phyloP scores from a whole-genome alignment of 164 flowering plant genomes.

The Stephania japonica region DNA sequence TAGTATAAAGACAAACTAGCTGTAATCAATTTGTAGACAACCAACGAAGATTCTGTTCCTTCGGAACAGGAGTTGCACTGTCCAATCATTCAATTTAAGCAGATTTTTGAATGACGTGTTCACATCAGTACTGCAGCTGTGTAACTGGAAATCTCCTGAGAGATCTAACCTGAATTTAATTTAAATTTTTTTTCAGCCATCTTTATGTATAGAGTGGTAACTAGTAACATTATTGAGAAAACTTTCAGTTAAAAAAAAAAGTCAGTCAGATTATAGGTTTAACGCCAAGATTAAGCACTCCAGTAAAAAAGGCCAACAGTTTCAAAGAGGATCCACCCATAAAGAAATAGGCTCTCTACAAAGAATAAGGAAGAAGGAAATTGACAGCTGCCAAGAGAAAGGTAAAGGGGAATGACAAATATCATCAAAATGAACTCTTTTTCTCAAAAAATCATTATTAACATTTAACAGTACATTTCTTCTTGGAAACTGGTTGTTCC shows the following conservation, averaged over 20 bases:
- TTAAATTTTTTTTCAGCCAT: slow-evolving; percentile 8
- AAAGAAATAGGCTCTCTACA: neutral
- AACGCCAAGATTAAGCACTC: slow-evolving; percentile 4
- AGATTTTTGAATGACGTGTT: neutral
- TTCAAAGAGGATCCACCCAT: slow-evolving; percentile 3
- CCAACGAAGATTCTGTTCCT: slow-evolving; percentile 1
- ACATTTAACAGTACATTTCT: neutral
- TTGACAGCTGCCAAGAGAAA: neutral
- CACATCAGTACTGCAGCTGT: neutral
- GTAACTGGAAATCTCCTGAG: neutral
- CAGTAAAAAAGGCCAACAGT: neutral
- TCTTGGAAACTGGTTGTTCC: neutral
- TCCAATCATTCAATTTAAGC: neutral
- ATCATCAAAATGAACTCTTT: neutral
- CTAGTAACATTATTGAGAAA: neutral
- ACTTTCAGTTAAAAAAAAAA: slow-evolving; percentile 4
- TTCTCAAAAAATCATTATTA: neutral
- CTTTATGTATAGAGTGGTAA: neutral
- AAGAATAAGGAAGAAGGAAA: slow-evolving; percentile 1
- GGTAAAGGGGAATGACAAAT: neutral
- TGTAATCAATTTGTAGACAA: slow-evolving; percentile 13
- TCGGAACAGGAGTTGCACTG: neutral
- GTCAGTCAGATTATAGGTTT: slow-evolving; percentile 7
- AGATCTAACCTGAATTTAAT: slow-evolving; percentile 3
- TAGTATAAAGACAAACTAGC: slow-evolving; percentile 16